Percentiles rank a stretch among this genome's conserved stretches.
These are phyloP conservation scores for Paracamarosporium sp. DNA, from an alignment of 2,329 filamentous ascomycete species.

Conservation along the genomic window DNA sequence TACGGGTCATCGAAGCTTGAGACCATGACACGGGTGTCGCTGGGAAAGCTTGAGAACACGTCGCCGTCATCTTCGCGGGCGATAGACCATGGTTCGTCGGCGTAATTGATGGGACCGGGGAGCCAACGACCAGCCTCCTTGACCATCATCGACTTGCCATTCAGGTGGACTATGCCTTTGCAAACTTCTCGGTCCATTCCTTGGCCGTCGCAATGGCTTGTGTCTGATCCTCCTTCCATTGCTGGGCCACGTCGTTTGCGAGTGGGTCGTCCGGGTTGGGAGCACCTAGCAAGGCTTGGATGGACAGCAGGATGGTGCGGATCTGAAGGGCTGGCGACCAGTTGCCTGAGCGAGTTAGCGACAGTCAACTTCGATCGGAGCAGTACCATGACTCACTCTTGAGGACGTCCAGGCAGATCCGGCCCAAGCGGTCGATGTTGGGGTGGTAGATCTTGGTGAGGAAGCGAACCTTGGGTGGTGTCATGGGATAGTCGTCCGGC, in stretches of 20 bases:
- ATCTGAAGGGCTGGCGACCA: constrained; percentile 99
- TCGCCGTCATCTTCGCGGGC: neutral
- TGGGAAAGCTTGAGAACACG: neutral
- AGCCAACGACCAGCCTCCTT: neutral
- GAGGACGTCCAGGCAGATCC: constrained; percentile 95
- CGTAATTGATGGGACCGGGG: neutral
- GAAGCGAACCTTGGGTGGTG: constrained; percentile 96
- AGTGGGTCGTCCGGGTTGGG: constrained; percentile 99
- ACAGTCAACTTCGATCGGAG: constrained; percentile 8
- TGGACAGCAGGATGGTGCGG: constrained; percentile 96
- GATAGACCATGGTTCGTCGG: neutral
- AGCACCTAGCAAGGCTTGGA: constrained; percentile 93
- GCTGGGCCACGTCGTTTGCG: constrained; percentile 95
- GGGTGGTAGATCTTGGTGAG: constrained; percentile 99
- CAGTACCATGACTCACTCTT: constrained; percentile 72
- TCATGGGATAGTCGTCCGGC: constrained; percentile 99
- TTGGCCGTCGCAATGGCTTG: constrained; percentile 90
- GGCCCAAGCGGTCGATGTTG: constrained; percentile 96
- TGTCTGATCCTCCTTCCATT: constrained; percentile 95
- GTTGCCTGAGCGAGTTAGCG: constrained; percentile 71
- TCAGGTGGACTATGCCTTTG: constrained; percentile 44
- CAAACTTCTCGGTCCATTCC: constrained; percentile 90
- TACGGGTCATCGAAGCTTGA: neutral
- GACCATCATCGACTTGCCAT: neutral
- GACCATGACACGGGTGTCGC: neutral